Base-by-base conservation (phyloP, 2,329 filamentous ascomycete species). In the Colletotrichum neosansevieriae region DNA sequence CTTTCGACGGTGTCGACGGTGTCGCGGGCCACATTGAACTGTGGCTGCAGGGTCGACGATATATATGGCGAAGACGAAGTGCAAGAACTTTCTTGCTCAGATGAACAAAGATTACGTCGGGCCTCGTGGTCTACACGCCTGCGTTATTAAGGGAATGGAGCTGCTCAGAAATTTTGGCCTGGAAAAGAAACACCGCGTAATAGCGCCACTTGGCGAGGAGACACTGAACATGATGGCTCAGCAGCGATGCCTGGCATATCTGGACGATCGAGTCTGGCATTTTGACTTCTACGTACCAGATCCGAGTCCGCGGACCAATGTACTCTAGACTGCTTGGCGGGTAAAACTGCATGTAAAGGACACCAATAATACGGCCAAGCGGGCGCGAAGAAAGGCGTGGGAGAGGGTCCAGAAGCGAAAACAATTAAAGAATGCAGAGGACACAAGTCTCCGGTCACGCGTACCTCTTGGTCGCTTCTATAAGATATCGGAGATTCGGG, bases 101-200 rank as follows among this genome's bases (percentile, higher is more conserved):
- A 74, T 76, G 40, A 80, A 79, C 64, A 72, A 75, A 47, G 62
- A 71, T 21, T 71, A 77, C 15, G 80, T 80, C 59, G 70, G 70
- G 44, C 77, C 76, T 6, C 70, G 75, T 40, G 74, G 76, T 15
- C 64, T 80, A 32, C 73, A 77, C 45, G 73, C 72, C 34, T 73
- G 73, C 47, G 4, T 21, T 3, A 4, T 21, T 4, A 21, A 21
- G 2, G 21, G 72, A 4, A 74, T 76, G 54, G 69, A 67, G 10
- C 72, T 78, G 68, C 63, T 64, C 58, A 57, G 67, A 17, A 64
- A 72, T 11, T 65, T 75, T n/a, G 56, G 69, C n/a, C 63, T 78
- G 7, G 67, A 71, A 4, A 56, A 68, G 29, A 70, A 73, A 51
- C 69, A 71, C 11, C 58, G 66, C 9, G 57, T 72, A n/a, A 57